These are phyloP conservation scores for Calocera viscosa DNA, from an alignment of 768 basidiomycete species.

Conservation along the genomic window DNA sequence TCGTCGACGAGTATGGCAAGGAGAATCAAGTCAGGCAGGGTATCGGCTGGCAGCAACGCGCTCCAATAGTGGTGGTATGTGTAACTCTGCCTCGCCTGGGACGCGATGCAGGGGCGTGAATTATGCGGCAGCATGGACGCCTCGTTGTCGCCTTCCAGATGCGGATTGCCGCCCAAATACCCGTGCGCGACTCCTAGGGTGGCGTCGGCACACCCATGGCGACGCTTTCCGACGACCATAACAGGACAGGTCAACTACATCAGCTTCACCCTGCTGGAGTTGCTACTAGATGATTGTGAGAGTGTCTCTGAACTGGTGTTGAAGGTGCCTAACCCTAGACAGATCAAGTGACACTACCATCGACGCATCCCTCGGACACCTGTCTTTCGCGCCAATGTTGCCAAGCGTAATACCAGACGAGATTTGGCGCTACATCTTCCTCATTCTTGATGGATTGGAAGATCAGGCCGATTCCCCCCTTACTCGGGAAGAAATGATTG, in stretches of 20 bases:
- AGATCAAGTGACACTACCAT: not conserved
- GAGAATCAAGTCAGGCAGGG: not conserved
- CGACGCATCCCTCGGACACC: not conserved
- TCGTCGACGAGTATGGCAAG: not conserved
- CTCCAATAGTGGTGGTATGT: not conserved
- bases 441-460: not conserved
- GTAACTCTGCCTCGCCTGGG: not conserved
- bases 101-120: not conserved
- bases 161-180: not conserved
- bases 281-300: not conserved
- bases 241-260: not conserved
- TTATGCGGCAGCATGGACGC: conserved; percentile 3
- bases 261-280: not conserved
- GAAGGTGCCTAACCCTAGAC: not conserved
- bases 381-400: not conserved
- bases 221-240: not conserved
- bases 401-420: not conserved
- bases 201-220: not conserved
- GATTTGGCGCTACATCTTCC: conserved; percentile 3
- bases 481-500: not conserved
- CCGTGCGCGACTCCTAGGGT: not conserved
- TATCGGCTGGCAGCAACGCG: not conserved
- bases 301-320: not conserved
- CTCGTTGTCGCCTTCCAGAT: conserved; percentile 7
- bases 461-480: not conserved